phyloP scores from a whole-genome alignment of 1,284 basidiomycete species.

The Schizophyllum commune region DNA sequence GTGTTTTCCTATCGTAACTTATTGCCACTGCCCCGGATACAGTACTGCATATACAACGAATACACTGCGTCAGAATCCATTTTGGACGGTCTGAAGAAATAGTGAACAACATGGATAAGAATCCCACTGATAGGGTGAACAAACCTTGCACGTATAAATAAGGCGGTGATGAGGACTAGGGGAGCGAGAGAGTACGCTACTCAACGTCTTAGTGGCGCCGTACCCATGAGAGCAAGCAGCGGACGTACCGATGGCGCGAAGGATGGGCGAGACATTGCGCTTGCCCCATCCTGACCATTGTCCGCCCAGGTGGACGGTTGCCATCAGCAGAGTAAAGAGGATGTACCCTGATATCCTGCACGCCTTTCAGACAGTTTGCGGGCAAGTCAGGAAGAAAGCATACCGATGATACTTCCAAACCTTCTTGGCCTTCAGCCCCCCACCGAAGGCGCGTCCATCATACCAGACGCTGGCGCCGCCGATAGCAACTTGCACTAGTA shows the following conservation, averaged over 20 bases:
- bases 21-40: neutral
- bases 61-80: constrained; percentile 31
- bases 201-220: neutral
- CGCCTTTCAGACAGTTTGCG: neutral
- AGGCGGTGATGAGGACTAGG: neutral
- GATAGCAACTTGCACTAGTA: constrained; percentile 44
- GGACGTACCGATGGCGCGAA: constrained; percentile 32
- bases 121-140: no score
- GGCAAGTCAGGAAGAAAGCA: constrained; percentile 8
- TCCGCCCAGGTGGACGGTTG: constrained; percentile 57
- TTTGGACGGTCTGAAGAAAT: constrained; percentile 42
- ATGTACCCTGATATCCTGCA: constrained; percentile 58
- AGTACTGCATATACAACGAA: no score
- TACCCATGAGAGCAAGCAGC: neutral
- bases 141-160: neutral
- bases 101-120: no score
- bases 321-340: constrained; percentile 44
- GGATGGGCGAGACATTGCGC: constrained; percentile 25
- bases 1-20: neutral
- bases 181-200: neutral
- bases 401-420: constrained; percentile 76
- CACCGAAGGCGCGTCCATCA: constrained; percentile 53
- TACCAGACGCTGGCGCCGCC: constrained; percentile 69
- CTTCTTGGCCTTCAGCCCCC: constrained; percentile 53
- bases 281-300: constrained; percentile 52